These are phyloP conservation scores for Fusarium praegraminearum DNA, from an alignment of 2,329 filamentous ascomycete species.

Conservation along the genomic window DNA sequence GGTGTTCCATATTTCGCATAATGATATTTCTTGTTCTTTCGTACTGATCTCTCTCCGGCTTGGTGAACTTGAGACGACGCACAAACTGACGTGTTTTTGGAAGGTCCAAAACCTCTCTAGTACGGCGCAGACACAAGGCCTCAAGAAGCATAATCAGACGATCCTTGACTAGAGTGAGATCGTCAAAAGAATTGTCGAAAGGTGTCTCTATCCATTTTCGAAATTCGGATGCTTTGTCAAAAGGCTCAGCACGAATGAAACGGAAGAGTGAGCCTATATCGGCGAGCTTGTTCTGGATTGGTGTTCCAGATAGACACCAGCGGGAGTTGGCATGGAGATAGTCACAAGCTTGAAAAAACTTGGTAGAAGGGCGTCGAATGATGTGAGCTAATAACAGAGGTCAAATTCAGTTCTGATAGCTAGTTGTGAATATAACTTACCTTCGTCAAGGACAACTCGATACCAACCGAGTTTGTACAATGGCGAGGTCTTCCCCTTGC, in stretches of 20 bases:
- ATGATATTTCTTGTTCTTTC: background rate
- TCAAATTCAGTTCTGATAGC: accelerated
- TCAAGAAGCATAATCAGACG: background rate
- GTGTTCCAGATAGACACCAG: constrained; percentile 67
- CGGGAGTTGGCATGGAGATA: constrained; percentile 58
- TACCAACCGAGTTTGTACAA: constrained; percentile 51
- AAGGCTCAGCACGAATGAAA: constrained; percentile 21
- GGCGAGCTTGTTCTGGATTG: constrained; percentile 65
- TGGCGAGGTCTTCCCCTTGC: background rate
- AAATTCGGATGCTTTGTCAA: background rate
- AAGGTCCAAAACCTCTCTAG: background rate
- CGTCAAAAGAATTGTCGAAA: background rate
- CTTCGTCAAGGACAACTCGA: constrained; percentile 60
- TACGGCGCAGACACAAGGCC: constrained; percentile 1
- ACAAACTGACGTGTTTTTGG: background rate
- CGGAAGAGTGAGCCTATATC: constrained; percentile 54
- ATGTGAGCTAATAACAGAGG: constrained; percentile 55
- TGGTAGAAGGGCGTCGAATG: constrained; percentile 58
- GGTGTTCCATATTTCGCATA: constrained; percentile 2
- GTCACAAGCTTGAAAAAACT: constrained; percentile 56
- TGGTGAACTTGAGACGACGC: background rate
- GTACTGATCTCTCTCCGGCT: background rate
- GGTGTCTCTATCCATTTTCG: constrained; percentile 15
- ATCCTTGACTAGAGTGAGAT: background rate
- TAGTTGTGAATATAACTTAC: constrained; percentile 41